Conservation (phyloP, 176 grass and related monocot genomes). For the Microstegium vimineum region DNA sequence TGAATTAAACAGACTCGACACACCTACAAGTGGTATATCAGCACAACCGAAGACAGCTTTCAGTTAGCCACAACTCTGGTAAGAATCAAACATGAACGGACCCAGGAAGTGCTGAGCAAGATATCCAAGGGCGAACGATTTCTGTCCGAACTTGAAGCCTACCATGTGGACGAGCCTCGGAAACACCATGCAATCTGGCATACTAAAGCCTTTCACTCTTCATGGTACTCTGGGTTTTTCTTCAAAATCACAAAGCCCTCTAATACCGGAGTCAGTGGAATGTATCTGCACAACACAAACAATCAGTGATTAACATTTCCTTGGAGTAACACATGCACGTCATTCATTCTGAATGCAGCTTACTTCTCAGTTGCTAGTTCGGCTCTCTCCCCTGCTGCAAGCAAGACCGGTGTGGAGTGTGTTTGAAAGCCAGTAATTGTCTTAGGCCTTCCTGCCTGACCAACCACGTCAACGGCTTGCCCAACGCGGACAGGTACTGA, state of each 20-base stretch:
- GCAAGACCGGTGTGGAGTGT: conserved; percentile 91
- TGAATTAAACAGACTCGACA: not conserved
- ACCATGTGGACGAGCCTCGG: not conserved
- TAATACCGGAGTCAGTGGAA: conserved; percentile 59
- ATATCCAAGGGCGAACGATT: not conserved
- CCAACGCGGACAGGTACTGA: conserved; percentile 92
- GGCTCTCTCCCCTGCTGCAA: conserved; percentile 92
- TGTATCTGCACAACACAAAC: conserved; percentile 48
- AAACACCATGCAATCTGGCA: not conserved
- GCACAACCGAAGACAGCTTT: not conserved
- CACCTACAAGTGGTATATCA: conserved; percentile 2
- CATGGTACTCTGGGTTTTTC: conserved; percentile 86
- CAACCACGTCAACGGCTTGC: conserved; percentile 96
- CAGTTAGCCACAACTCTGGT: conserved; percentile 15
- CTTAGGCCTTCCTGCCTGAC: conserved; percentile 96
- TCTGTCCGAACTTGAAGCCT: not conserved
- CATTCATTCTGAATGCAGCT: not conserved
- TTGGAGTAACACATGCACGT: too few species aligned
- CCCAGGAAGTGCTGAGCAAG: not conserved
- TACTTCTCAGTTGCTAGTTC: conserved; percentile 97
- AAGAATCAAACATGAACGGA: not conserved
- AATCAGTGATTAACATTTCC: not conserved
- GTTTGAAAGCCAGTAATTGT: conserved; percentile 98
- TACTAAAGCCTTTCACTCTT: conserved; percentile 34
- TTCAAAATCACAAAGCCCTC: conserved; percentile 98